Evolutionary conservation across 2,329 filamentous ascomycete species (phyloP).

Genomic region (Ceratocystis variospora): DNA sequence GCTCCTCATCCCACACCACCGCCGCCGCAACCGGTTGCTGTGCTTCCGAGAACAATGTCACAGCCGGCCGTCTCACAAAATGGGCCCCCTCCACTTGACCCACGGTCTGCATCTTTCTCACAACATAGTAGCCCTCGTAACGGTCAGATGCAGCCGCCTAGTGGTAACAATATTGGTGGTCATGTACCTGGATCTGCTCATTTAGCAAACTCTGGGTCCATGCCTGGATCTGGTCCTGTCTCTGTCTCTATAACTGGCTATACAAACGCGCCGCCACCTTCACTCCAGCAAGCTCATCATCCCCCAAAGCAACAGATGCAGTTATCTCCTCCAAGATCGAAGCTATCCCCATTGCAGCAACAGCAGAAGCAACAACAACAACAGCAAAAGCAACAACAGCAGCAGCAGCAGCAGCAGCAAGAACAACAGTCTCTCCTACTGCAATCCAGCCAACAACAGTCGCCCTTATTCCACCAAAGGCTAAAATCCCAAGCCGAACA

Average conservation of each 20-base stretch:
- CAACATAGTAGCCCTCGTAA: constrained; percentile 13
- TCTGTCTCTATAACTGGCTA: neutral
- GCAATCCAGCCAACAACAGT: too few species aligned
- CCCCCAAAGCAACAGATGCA: constrained; percentile 3
- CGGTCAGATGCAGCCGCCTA: constrained; percentile 3
- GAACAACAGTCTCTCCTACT: neutral
- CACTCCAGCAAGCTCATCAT: constrained; percentile 5
- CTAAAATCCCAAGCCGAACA: too few species aligned
- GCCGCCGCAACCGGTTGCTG: constrained; percentile 15
- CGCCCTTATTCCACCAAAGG: too few species aligned
- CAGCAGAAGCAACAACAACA: constrained; percentile 15
- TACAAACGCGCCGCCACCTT: neutral
- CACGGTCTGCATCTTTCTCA: constrained; percentile 15
- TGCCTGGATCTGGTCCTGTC: neutral
- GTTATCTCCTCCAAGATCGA: neutral
- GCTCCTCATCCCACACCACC: constrained; percentile 30
- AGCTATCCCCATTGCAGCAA: neutral
- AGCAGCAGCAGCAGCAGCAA: constrained; percentile 9
- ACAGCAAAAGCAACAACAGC: neutral
- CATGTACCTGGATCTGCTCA: constrained; percentile 2
- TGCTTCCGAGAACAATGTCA: constrained; percentile 32
- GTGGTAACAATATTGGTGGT: neutral
- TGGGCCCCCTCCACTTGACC: constrained; percentile 27
- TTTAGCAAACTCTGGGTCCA: constrained; percentile 6
- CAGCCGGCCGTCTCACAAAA: constrained; percentile 42